These are phyloP conservation scores for Wickerhamomyces mucosus DNA, from an alignment of 805 yeast genomes.

Conservation along the genomic window DNA sequence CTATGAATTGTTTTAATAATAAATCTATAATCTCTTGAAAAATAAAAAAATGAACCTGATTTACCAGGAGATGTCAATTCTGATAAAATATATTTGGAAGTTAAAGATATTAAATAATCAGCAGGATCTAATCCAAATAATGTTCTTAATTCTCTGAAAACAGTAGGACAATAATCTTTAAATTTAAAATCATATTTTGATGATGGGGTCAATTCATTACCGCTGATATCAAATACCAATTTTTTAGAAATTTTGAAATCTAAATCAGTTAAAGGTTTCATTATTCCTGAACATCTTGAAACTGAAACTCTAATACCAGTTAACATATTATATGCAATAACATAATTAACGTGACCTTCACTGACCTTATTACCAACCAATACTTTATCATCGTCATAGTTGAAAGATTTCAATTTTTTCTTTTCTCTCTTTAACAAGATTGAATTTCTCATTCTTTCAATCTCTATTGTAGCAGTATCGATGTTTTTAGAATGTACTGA, in stretches of 20 bases:
- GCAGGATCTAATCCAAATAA: constrained; percentile 90
- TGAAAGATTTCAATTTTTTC: constrained; percentile 26
- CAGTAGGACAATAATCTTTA: constrained; percentile 93
- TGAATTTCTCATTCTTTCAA: constrained; percentile 41
- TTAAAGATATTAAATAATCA: constrained; percentile 84
- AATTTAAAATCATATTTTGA: constrained; percentile 93
- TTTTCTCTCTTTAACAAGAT: constrained; percentile 32
- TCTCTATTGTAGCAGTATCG: constrained; percentile 34
- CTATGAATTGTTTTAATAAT: constrained; percentile 95
- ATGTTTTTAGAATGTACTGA: constrained; percentile 9
- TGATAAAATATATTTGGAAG: constrained; percentile 85
- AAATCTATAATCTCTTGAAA: constrained; percentile 85
- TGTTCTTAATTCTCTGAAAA: constrained; percentile 75
- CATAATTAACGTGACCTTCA: constrained; percentile 90
- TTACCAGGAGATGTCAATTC: constrained; percentile 96
- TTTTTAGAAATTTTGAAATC: constrained; percentile 73
- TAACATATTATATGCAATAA: constrained; percentile 93
- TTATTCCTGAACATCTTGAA: constrained; percentile 79
- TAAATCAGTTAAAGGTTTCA: constrained; percentile 56
- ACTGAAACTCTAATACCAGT: constrained; percentile 96
- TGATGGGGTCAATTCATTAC: constrained; percentile 85
- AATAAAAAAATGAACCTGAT: constrained; percentile 93
- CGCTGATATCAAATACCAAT: constrained; percentile 77
- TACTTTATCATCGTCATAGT: constrained; percentile 45
- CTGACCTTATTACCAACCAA: constrained; percentile 72